Evolutionary conservation across 176 grass and related monocot species (phyloP).

Genomic region (Guadua angustifolia): DNA sequence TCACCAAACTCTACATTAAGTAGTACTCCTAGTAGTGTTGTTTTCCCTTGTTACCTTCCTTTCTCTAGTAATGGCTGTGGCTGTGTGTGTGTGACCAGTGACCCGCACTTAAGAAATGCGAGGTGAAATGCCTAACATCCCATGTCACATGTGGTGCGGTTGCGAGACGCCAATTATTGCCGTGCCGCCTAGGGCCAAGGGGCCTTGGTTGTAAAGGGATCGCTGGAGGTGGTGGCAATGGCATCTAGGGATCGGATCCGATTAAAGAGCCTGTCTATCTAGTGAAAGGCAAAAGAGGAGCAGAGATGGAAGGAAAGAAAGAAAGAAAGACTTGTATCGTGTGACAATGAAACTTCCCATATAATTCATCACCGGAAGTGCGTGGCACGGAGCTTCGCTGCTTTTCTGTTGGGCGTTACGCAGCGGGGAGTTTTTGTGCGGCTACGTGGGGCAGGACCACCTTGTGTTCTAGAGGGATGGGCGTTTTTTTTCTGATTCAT

Average conservation of each 20-base stretch:
- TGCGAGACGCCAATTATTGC: slow-evolving; percentile 41
- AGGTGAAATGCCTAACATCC: slow-evolving; percentile 15
- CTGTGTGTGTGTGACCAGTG: slow-evolving; percentile 31
- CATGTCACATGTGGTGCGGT: slow-evolving; percentile 46
- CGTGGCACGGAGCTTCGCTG: slow-evolving; percentile 32
- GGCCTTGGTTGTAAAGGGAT: slow-evolving; percentile 54
- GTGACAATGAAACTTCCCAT: slow-evolving; percentile 28
- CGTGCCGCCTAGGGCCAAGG: slow-evolving; percentile 40
- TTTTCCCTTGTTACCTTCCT: background rate
- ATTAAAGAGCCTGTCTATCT: slow-evolving; percentile 48
- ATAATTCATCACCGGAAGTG: slow-evolving; percentile 20
- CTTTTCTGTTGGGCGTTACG: slow-evolving; percentile 19
- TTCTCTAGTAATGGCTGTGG: background rate
- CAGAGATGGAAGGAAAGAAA: background rate
- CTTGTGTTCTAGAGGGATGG: background rate
- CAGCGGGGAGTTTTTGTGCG: slow-evolving; percentile 19
- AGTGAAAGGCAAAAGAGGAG: slow-evolving; percentile 51
- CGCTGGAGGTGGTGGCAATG: slow-evolving; percentile 13
- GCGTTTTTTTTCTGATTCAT: slow-evolving; percentile 12
- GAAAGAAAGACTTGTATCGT: background rate
- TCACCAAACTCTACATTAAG: slow-evolving; percentile 38
- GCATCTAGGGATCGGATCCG: slow-evolving; percentile 55
- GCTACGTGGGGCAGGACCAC: background rate
- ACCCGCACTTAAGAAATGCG: slow-evolving; percentile 50
- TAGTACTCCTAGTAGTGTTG: background rate